Evolutionary conservation across 2,329 filamentous ascomycete species (phyloP), one percentile per base, ranked within the genome.

Genomic region (Anthostomella pinea): DNA sequence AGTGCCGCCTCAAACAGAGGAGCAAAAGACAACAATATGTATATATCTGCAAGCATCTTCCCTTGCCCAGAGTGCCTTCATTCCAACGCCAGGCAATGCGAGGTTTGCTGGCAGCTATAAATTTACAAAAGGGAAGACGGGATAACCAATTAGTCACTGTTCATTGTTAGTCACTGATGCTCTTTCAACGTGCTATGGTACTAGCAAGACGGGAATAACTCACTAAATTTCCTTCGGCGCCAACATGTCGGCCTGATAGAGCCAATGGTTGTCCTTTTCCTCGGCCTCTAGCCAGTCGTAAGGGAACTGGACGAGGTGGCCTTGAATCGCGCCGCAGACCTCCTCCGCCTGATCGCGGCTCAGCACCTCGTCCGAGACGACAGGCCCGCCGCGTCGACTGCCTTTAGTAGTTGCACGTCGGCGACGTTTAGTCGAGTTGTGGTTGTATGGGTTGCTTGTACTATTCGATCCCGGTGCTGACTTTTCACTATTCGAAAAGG

Each of bases 211-310:
- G 27, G 16, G 18, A 17, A 20, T 23, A 9, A 75, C 85, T 82
- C 73, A 88, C 86, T 98, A 98, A 56, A 98, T 97, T 67, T 96
- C 89, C 65, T 98, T 72, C 38, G 93, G 93, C 53, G 93, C 94
- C 59, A 98, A 83, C 63, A 94, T 85, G 63, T 98, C 93, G 38
- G 97, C 87, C 58, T 91, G 88, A 66, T 95, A 97, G 45, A 96
- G 77, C 93, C 93, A 98, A 59, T 96, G 95, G 38, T 89, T 87
- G 49, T 88, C 90, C 56, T 83, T 80, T 69, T 97, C 93, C 66
- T 97, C 93, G 38, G 83, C 85, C 52, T 85, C 78, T 35, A 95
- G 77, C 89, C 94, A 98, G 56, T 98, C 88, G 63, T 97, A 95
- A 5, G 93, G 93, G 71, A 94, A 98, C 46, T 87, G 70, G 17